These are phyloP conservation scores for Fragaria nilgerrensis DNA, from an alignment of 306 rosid genomes.

Conservation along the genomic window DNA sequence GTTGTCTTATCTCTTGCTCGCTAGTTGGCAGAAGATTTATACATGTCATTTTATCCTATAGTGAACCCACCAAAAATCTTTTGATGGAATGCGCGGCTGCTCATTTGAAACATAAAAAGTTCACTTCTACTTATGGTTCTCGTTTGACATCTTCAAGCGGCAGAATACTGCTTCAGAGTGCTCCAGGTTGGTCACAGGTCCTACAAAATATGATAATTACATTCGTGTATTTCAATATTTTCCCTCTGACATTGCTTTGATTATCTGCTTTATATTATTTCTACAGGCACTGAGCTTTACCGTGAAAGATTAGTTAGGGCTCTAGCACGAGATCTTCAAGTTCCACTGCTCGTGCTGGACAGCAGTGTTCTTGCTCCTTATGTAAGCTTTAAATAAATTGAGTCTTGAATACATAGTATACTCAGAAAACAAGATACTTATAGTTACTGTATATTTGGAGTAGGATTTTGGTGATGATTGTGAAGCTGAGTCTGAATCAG, in stretches of 20 bases:
- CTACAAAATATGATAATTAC: slow-evolving; percentile 14
- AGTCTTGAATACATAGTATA: neutral
- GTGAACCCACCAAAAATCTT: slow-evolving; percentile 77
- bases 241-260: slow-evolving; percentile 3
- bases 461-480: slow-evolving; percentile 87
- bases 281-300: slow-evolving; percentile 86
- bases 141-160: slow-evolving; percentile 84
- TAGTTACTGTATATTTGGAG: slow-evolving; percentile 28
- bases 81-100: slow-evolving; percentile 86
- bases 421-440: neutral
- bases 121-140: slow-evolving; percentile 64
- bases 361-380: slow-evolving; percentile 86
- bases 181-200: slow-evolving; percentile 70
- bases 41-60: slow-evolving; percentile 17
- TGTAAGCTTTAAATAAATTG: slow-evolving; percentile 45
- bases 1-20: slow-evolving; percentile 7
- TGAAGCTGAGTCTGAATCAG: slow-evolving; percentile 70
- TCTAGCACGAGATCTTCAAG: slow-evolving; percentile 81
- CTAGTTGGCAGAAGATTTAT: neutral
- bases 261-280: slow-evolving; percentile 23
- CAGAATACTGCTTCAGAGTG: slow-evolving; percentile 84
- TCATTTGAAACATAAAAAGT: slow-evolving; percentile 62
- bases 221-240: slow-evolving; percentile 2
- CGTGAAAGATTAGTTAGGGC: slow-evolving; percentile 94
- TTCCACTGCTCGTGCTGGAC: slow-evolving; percentile 85